Conservation (phyloP, 371 early-diverging fungal species). For the Basidiobolus heterosporus region DNA sequence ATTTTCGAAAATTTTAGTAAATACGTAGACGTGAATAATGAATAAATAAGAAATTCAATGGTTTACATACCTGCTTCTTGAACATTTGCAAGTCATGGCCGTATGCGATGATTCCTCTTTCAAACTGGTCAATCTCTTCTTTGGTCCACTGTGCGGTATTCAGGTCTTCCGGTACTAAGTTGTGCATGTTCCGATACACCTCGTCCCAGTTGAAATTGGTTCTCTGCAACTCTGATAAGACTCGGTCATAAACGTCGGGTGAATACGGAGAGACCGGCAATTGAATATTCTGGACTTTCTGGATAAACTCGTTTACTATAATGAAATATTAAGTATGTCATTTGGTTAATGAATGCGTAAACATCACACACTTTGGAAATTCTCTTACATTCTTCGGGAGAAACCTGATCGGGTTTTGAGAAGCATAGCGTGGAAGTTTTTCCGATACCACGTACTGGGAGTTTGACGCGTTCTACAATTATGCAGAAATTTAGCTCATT, state of each 20-base stretch:
- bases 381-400: constrained; percentile 18
- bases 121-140: constrained; percentile 40
- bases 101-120: constrained; percentile 40
- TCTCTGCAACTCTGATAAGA: constrained; percentile 32
- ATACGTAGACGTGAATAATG: too few species aligned
- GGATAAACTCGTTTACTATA: constrained; percentile 30
- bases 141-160: constrained; percentile 39
- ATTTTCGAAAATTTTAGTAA: too few species aligned
- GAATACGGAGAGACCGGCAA: constrained; percentile 23
- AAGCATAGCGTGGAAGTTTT: constrained; percentile 25
- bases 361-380: too few species aligned
- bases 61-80: constrained; percentile 25
- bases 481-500: constrained; percentile 7
- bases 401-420: constrained; percentile 15
- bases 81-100: constrained; percentile 55
- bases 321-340: too few species aligned
- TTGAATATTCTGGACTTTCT: constrained; percentile 15
- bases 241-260: constrained; percentile 42
- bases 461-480: constrained; percentile 6
- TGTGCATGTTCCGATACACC: constrained; percentile 31
- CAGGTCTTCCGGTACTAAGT: constrained; percentile 28
- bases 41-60: too few species aligned
- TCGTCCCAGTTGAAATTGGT: constrained; percentile 31
- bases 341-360: too few species aligned
- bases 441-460: constrained; percentile 23